A percentile compares a stretch with the other conserved stretches of the same genome.
These are phyloP conservation scores for Dendrobium huoshanense DNA, from an alignment of 106 monocot species.

Conservation along the genomic window DNA sequence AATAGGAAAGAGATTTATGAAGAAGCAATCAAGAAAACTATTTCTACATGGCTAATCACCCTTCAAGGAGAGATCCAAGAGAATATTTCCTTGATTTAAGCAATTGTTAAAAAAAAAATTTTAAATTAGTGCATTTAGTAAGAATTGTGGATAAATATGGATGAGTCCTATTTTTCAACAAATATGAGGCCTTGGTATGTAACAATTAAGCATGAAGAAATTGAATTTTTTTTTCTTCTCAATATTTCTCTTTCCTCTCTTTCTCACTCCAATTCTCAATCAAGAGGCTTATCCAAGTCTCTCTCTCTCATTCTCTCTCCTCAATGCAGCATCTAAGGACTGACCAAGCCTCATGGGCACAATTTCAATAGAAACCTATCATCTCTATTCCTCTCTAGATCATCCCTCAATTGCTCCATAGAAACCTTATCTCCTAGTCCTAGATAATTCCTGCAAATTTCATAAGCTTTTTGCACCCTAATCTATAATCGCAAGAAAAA, in stretches of 20 bases:
- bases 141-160: too few species aligned
- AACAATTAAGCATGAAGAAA: not conserved
- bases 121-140: too few species aligned
- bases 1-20: too few species aligned
- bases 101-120: too few species aligned
- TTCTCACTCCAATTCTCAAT: not conserved
- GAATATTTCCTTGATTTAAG: too few species aligned
- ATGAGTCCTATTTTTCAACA: not conserved
- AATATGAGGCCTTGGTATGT: not conserved
- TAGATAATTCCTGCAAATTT: not conserved
- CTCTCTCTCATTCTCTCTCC: not conserved
- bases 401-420: not conserved
- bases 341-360: not conserved
- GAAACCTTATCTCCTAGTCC: not conserved
- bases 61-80: too few species aligned
- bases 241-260: not conserved
- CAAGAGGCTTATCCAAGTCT: not conserved
- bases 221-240: not conserved
- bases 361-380: too few species aligned
- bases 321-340: not conserved
- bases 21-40: too few species aligned
- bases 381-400: not conserved
- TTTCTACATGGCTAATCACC: too few species aligned
- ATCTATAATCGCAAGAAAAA: not conserved
- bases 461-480: not conserved